Evolutionary conservation across 2,329 filamentous ascomycete genomes (phyloP), one percentile per base, ranked within the genome.

Genomic region (Cercospora sp.): DNA sequence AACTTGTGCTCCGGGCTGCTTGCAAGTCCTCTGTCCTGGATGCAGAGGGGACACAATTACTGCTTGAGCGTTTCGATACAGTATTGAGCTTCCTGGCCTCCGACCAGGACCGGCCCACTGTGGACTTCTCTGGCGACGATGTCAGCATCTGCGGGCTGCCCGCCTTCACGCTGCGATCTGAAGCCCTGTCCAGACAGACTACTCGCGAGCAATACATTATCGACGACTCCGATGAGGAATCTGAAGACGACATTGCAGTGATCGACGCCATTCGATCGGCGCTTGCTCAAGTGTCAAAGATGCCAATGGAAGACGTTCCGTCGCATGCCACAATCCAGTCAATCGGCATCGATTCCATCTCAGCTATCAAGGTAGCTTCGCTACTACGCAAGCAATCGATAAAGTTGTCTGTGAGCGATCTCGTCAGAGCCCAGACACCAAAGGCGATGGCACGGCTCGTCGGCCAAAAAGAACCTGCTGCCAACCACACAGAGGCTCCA

Each of bases 301-400:
- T 90, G 0, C n/a, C 62, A 12, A 18, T 59, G 6, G 75, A 82
- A 0, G 82, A 87, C 1, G 91, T 97, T 62, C 79, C 81, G 2
- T 84, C 83, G 65, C 81, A 83, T 0, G 86, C 89, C 61, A 92
- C 86, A 0, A 86, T 97, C 12, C 96, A 95, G 78, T 89, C 95
- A 70, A 84, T 97, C 1, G 94, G 94, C 0, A 86, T 97, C 1
- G 94, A 97, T 77, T 97, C 94, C 0, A 96, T 97, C 77, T 94
- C 90, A 70, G 90, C 93, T 1, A 95, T 97, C 81, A 96, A 95
- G 75, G 88, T 93, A 3, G 88, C 89, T 8, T 86, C 90, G 0
- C 82, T 93, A 7, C 81, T 97, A 3, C 88, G 87, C 51, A 90
- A 87, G 72, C 80, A 84, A 51, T 86, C 84, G 0, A 79, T 97